Conservation (phyloP, 352 stramenopile species). For the Globisporangium paddicum region DNA sequence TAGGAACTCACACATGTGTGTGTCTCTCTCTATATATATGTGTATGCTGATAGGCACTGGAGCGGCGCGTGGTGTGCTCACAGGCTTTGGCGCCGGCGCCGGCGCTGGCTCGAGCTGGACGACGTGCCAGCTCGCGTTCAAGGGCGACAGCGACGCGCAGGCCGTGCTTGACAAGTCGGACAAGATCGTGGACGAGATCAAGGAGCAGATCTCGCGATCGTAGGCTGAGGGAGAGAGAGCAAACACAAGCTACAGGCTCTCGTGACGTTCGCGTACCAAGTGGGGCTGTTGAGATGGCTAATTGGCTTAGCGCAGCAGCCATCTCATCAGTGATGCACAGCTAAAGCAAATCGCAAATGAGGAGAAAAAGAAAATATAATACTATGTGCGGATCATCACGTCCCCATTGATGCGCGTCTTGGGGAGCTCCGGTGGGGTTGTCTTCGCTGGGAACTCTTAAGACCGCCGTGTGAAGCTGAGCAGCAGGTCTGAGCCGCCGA, state of each 20-base stretch:
- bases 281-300: not conserved
- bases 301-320: not conserved
- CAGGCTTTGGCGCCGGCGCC: constrained; percentile 62
- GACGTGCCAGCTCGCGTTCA: constrained; percentile 81
- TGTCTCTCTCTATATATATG: not conserved
- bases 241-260: not conserved
- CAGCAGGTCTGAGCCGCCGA: constrained; percentile 52
- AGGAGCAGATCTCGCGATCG: constrained; percentile 39
- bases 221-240: constrained; percentile 7
- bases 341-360: constrained; percentile 4
- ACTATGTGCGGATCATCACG: constrained; percentile 26
- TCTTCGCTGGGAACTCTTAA: constrained; percentile 6
- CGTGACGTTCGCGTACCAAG: not conserved
- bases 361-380: constrained; percentile 27
- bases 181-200: constrained; percentile 71
- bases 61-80: constrained; percentile 52
- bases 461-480: constrained; percentile 45
- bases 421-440: not conserved
- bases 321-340: not conserved
- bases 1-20: not conserved
- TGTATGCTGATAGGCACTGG: constrained; percentile 42
- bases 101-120: constrained; percentile 82
- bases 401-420: not conserved
- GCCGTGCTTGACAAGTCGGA: constrained; percentile 67
- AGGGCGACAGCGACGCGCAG: constrained; percentile 60